Base-by-base conservation (phyloP, 192 early-diverging fungal genomes). In the Rhizoclosmatium globosum region DNA sequence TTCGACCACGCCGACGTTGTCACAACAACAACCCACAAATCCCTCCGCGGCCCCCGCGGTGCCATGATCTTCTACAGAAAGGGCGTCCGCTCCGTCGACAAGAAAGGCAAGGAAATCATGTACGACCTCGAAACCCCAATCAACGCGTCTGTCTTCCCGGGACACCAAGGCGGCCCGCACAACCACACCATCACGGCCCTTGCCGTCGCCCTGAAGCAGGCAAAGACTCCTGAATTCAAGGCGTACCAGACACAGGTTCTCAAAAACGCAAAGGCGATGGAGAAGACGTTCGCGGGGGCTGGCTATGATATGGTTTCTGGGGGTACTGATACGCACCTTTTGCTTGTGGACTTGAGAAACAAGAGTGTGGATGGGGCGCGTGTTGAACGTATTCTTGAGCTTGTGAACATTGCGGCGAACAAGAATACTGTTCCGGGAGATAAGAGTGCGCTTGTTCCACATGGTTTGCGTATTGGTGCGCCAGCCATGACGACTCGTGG, bases 351-450 rank as follows among this genome's bases (percentile, higher is more conserved):
- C 84, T 85, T 99, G 69, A 85, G 92, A 47, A 89, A 89, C 82
- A 92, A 91, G 91, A 88, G 90, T 11, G 91, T 97, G 64, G 98
- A 99, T 79, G 98, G 98, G 68, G 96, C 96, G 1, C 94, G 98
- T 74, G 96, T 97, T 0, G 97, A 99, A 87, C 91, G 96, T 59
- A 89, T 99, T 21, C 86, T 99, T 50, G 98, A 99, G 86, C 88
- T 98, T 71, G 93, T 90, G 84, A 99, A 99, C 85, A 95, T 99
- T 86, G 96, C 98, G 0, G 91, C 95, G 56, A 99, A 99, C 90
- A 99, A 99, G 88, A 99, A 99, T 92, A 99, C 98, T 0, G 95
- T 99, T 50, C 97, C 98, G 3, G 96, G 96, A 17, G 98, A 99
- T 83, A 96, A 94, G 82, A 91, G 88, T 43, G 98, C 98, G 0